Conservation (phyloP, 2,329 filamentous ascomycete genomes). For the Bipolaris sorokiniana region DNA sequence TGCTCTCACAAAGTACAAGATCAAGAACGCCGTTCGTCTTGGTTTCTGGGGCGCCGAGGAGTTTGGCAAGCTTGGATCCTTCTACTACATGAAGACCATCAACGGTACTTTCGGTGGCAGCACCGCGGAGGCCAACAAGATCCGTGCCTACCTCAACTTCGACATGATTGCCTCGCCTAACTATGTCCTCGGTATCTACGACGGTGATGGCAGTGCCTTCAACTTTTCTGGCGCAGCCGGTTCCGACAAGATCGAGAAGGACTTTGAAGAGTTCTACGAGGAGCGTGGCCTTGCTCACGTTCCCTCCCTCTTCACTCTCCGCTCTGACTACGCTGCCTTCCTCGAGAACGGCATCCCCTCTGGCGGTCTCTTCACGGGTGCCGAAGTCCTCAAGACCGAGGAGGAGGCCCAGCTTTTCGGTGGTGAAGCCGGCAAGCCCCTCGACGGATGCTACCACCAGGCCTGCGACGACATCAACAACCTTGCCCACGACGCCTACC, state of each 20-base stretch:
- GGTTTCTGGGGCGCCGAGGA: constrained; percentile 52
- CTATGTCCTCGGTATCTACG: constrained; percentile 50
- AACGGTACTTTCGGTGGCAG: constrained; percentile 41
- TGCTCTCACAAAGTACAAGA: constrained; percentile 48
- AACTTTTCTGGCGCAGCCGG: constrained; percentile 48
- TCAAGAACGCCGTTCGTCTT: constrained; percentile 51
- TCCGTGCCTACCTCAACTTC: constrained; percentile 53
- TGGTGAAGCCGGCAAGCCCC: constrained; percentile 45
- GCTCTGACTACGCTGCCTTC: constrained; percentile 52
- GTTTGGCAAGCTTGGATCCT: constrained; percentile 49
- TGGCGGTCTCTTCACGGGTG: constrained; percentile 51
- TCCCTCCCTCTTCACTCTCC: constrained; percentile 47
- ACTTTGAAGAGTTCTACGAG: constrained; percentile 47
- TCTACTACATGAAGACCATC: constrained; percentile 48
- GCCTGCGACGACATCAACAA: constrained; percentile 48
- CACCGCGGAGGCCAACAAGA: constrained; percentile 43
- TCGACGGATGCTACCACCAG: constrained; percentile 50
- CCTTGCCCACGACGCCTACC: constrained; percentile 45
- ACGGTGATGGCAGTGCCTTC: constrained; percentile 48
- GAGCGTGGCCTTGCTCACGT: constrained; percentile 40
- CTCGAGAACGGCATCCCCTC: constrained; percentile 50
- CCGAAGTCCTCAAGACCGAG: constrained; percentile 49
- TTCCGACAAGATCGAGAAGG: constrained; percentile 44
- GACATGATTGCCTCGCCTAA: constrained; percentile 53
- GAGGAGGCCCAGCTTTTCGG: constrained; percentile 48